phyloP scores from a whole-genome alignment of 148 eudicot species.

The Persicaria tinctoria region DNA sequence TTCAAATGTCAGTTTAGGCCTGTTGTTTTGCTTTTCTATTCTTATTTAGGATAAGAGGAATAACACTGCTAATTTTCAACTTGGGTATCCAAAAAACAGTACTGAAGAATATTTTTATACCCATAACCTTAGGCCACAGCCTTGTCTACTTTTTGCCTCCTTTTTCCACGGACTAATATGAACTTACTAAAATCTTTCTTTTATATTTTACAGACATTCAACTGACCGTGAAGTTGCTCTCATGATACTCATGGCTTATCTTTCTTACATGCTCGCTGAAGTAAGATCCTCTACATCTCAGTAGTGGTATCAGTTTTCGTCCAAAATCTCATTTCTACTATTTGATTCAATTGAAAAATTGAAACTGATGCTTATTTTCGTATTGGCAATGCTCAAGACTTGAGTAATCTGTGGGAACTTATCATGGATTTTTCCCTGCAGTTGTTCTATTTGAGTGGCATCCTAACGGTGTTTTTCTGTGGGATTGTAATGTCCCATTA shows the following conservation, averaged over 20 bases:
- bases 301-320: not conserved
- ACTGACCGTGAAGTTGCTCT: slow-evolving; percentile 85
- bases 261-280: slow-evolving; percentile 82
- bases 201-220: slow-evolving; percentile 52
- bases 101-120: not conserved
- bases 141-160: not conserved
- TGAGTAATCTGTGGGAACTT: slow-evolving; percentile 7
- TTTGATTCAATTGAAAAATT: not conserved
- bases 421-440: slow-evolving; percentile 26
- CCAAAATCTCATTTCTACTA: not conserved
- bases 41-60: not conserved
- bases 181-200: slow-evolving; percentile 10
- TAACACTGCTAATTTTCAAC: not conserved
- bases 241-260: slow-evolving; percentile 85
- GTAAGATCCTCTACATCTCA: slow-evolving; percentile 25
- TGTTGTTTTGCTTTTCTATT: not conserved
- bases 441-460: slow-evolving; percentile 73
- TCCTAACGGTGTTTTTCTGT: slow-evolving; percentile 84
- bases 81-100: not conserved
- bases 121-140: not conserved
- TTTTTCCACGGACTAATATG: not conserved
- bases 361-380: not conserved
- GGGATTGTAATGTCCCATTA: slow-evolving; percentile 98
- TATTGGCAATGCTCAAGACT: not conserved
- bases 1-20: not conserved